Base-by-base conservation (phyloP, 345 rosid genomes). In the Citrus trifoliata region DNA sequence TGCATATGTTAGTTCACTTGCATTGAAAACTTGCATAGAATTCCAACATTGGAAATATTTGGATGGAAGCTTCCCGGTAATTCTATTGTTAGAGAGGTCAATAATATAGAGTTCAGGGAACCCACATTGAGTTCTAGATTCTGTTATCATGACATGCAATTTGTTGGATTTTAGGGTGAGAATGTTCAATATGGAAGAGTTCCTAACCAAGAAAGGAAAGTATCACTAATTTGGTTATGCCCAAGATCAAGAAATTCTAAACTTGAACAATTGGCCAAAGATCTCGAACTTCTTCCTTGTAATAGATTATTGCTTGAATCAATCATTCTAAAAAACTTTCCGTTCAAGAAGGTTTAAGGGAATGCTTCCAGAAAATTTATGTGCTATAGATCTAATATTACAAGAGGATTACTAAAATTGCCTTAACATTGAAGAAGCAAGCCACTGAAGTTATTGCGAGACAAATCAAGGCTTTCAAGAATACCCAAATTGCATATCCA, bases 361-460 rank as follows among this genome's bases (percentile, higher is more conserved):
- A 65, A 79, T 73, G 35, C 24, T 22, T 10, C 77, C 81, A 13
- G 22, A 30, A 53, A 79, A 73, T 5, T 22, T 14, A n/a, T 79
- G 67, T 18, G 56, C 10, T 28, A 5, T 1, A 81, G 25, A 30
- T 59, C n/a, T 28, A 77, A 32, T 0, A 77, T 30, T 0, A 3
- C 0, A 0, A 75, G 16, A 0, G 19, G 5, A 9, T 14, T 14
- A 27, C 22, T 19, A 0, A 69, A 69, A 71, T 65, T 55, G 22
- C 51, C 56, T 33, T 67, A 67, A 27, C 81, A 82, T 13, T 1
- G 71, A 0, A 76, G 84, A 21, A 81, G 8, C 24, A 1, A 19
- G 38, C 78, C 81, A 18, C 32, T 77, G n/a, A 81, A 27, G 55
- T 51, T 81, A 27, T 81, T 81, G 75, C 1, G 10, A 9, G 78